These are phyloP conservation scores for Sporobolomyces roseus DNA, from an alignment of 768 basidiomycete genomes.

Conservation along the genomic window DNA sequence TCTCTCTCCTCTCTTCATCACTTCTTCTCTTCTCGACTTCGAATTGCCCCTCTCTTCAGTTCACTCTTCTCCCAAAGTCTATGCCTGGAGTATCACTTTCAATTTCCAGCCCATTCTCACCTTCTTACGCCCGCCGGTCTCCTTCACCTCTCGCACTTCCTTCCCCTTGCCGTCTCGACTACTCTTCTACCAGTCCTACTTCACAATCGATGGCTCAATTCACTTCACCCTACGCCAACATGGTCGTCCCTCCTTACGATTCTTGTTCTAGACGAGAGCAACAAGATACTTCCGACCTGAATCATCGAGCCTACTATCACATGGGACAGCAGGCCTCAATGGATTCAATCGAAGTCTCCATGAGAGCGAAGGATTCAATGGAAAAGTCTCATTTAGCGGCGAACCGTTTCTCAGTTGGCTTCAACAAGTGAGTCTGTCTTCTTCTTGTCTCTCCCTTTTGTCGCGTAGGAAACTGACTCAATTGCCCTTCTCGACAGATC, in stretches of 20 bases:
- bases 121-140: slow-evolving; percentile 5
- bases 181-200: too few species aligned
- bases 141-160: slow-evolving; percentile 12
- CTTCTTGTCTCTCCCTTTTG: too few species aligned
- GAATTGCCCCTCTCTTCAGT: background rate
- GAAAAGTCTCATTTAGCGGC: background rate
- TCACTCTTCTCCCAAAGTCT: background rate
- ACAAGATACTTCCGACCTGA: background rate
- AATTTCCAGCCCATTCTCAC: background rate
- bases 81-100: slow-evolving; percentile 6
- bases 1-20: background rate
- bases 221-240: slow-evolving; percentile 5
- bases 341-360: background rate
- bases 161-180: background rate
- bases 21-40: background rate
- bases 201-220: background rate
- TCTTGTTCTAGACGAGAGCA: background rate
- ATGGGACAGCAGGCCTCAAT: slow-evolving; percentile 10
- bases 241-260: slow-evolving; percentile 7
- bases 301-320: background rate
- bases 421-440: background rate
- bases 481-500: background rate
- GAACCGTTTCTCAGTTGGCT: background rate
- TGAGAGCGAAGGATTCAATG: slow-evolving; percentile 6
- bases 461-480: background rate